These are phyloP conservation scores for Claviceps humidiphila DNA, from an alignment of 2,329 filamentous ascomycete genomes.

Conservation along the genomic window DNA sequence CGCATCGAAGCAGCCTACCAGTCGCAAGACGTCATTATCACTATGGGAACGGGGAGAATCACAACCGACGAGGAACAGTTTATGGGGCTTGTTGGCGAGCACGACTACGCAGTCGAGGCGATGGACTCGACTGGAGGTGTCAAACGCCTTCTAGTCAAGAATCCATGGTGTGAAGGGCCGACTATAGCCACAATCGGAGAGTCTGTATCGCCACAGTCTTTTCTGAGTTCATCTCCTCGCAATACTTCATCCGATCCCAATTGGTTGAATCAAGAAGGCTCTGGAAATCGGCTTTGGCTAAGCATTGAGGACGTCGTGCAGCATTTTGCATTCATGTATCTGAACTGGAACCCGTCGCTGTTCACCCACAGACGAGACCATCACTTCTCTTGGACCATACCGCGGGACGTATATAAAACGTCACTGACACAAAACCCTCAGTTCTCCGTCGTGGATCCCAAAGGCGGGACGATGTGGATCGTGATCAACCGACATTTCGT, in stretches of 20 bases:
- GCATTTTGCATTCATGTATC: constrained; percentile 88
- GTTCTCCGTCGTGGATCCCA: constrained; percentile 51
- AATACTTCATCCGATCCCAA: background rate
- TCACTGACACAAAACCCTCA: constrained; percentile 55
- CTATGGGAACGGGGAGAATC: constrained; percentile 78
- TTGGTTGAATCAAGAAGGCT: background rate
- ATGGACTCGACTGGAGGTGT: constrained; percentile 50
- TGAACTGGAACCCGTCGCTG: constrained; percentile 89
- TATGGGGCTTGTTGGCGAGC: constrained; percentile 73
- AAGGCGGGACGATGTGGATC: constrained; percentile 61
- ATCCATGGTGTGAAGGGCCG: constrained; percentile 82
- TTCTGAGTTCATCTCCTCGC: constrained; percentile 6
- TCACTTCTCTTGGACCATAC: constrained; percentile 72
- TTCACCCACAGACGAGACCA: constrained; percentile 76
- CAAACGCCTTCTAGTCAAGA: constrained; percentile 72
- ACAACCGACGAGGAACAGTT: constrained; percentile 63
- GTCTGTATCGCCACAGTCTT: constrained; percentile 1
- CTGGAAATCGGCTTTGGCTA: constrained; percentile 83
- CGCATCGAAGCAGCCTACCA: constrained; percentile 63
- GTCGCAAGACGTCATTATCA: constrained; percentile 71
- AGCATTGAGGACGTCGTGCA: constrained; percentile 75
- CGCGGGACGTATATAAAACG: constrained; percentile 34
- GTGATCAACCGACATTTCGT: constrained; percentile 78
- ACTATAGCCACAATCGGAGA: constrained; percentile 39
- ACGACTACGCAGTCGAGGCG: constrained; percentile 86